Evolutionary conservation across 2,329 filamentous ascomycete species (phyloP).

Genomic region (Fusarium sp.): DNA sequence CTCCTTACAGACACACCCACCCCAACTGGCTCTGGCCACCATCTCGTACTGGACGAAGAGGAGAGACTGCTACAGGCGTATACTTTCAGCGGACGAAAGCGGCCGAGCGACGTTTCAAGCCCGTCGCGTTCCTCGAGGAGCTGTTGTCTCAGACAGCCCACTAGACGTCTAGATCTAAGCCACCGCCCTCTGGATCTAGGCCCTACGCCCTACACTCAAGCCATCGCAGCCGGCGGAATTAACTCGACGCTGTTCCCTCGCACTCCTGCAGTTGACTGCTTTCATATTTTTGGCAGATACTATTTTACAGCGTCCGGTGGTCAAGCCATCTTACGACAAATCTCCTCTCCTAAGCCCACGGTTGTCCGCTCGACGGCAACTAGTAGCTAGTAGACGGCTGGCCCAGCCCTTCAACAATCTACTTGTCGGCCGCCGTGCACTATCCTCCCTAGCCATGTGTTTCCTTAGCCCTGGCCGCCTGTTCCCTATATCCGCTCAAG

Average conservation of each 20-base stretch:
- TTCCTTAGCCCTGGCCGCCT: neutral
- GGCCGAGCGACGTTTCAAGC: constrained; percentile 11
- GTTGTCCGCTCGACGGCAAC: neutral
- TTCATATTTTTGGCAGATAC: neutral
- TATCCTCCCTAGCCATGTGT: neutral
- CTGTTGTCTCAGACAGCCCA: constrained; percentile 15
- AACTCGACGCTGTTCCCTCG: neutral
- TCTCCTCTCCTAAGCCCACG: neutral
- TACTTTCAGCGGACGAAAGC: constrained; percentile 18
- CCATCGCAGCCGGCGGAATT: constrained; percentile 9
- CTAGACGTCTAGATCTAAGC: neutral
- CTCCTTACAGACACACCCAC: neutral
- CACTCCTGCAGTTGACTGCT: neutral
- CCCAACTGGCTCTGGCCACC: neutral
- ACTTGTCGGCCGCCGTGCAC: constrained; percentile 5
- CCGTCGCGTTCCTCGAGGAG: neutral
- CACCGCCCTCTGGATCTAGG: constrained; percentile 2
- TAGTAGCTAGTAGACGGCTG: constrained; percentile 13
- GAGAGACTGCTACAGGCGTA: neutral
- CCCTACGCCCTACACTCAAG: neutral
- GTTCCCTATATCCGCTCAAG: neutral
- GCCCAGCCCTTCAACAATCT: neutral
- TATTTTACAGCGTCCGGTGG: neutral
- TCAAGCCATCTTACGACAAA: neutral
- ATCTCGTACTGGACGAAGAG: neutral